Conservation (phyloP, 2,329 filamentous ascomycete genomes). For the Metarhizium robertsii region DNA sequence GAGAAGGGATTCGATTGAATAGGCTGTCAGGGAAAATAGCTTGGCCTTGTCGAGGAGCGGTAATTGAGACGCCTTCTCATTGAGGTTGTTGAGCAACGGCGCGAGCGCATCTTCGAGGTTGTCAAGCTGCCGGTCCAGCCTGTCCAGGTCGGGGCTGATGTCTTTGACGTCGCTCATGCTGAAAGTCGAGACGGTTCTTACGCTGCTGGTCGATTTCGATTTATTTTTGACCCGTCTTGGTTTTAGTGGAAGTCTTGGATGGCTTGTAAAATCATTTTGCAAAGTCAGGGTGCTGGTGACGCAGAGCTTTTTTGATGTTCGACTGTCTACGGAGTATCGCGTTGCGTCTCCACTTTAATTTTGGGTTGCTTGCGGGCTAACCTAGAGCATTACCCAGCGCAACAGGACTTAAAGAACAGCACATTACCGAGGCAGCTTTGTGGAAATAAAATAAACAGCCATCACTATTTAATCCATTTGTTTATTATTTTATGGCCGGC, state of each 20-base stretch:
- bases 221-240: background rate
- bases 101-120: slow-evolving; percentile 63
- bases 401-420: background rate
- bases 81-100: slow-evolving; percentile 62
- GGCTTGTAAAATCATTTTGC: background rate
- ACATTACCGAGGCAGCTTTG: background rate
- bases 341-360: background rate
- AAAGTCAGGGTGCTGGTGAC: background rate
- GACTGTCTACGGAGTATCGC: background rate
- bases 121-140: slow-evolving; percentile 71
- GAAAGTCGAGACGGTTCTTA: background rate
- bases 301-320: background rate
- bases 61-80: slow-evolving; percentile 63
- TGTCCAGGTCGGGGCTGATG: slow-evolving; percentile 58
- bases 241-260: background rate
- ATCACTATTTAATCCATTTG: too few relatives aligned
- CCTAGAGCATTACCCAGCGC: background rate
- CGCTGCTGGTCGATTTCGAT: background rate
- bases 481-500: too few relatives aligned
- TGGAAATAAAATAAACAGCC: too few relatives aligned
- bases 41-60: slow-evolving; percentile 94
- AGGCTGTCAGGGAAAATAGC: slow-evolving; percentile 78
- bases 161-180: slow-evolving; percentile 37
- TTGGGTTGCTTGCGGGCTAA: background rate
- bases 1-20: slow-evolving; percentile 81